phyloP scores from a whole-genome alignment of 345 rosid species.

The Geranium rotundifolium region DNA sequence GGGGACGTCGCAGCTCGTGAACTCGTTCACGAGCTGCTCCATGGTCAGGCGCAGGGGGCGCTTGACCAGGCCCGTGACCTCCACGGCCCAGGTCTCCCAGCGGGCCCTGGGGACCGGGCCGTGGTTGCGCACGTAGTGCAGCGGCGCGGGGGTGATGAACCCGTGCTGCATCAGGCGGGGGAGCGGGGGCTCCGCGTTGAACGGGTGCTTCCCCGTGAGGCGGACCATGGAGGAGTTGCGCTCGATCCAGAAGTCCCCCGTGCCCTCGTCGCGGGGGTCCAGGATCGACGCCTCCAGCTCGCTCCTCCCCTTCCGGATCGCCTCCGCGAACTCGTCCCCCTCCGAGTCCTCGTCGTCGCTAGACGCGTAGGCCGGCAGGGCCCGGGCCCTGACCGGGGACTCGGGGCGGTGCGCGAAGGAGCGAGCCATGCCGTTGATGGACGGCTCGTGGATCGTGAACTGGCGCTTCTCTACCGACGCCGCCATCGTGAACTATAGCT shows the following conservation, averaged over 20 bases:
- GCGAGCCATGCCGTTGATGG: neutral
- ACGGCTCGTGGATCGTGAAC: neutral
- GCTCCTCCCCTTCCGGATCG: slow-evolving; percentile 35
- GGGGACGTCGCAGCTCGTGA: slow-evolving; percentile 56
- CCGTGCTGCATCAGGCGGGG: slow-evolving; percentile 78
- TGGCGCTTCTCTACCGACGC: neutral
- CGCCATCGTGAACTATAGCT: neutral
- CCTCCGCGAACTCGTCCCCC: slow-evolving; percentile 16
- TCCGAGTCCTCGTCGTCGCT: slow-evolving; percentile 35
- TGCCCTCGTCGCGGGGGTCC: slow-evolving; percentile 63
- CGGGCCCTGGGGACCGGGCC: slow-evolving; percentile 58
- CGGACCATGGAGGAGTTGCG: slow-evolving; percentile 82
- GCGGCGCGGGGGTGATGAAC: too few relatives aligned
- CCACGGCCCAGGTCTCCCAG: slow-evolving; percentile 72
- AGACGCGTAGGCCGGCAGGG: neutral
- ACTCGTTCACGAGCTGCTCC: slow-evolving; percentile 64
- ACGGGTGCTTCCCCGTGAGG: slow-evolving; percentile 93
- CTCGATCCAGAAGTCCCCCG: slow-evolving; percentile 70
- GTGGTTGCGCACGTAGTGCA: slow-evolving; percentile 39
- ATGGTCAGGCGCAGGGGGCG: slow-evolving; percentile 54
- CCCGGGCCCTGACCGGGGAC: neutral
- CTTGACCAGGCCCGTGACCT: slow-evolving; percentile 67
- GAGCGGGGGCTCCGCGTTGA: slow-evolving; percentile 76
- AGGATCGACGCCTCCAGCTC: slow-evolving; percentile 59
- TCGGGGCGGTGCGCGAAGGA: neutral